Evolutionary conservation across 768 basidiomycete genomes (phyloP), one percentile per base, ranked within the genome.

Genomic region (Zangia roseola): DNA sequence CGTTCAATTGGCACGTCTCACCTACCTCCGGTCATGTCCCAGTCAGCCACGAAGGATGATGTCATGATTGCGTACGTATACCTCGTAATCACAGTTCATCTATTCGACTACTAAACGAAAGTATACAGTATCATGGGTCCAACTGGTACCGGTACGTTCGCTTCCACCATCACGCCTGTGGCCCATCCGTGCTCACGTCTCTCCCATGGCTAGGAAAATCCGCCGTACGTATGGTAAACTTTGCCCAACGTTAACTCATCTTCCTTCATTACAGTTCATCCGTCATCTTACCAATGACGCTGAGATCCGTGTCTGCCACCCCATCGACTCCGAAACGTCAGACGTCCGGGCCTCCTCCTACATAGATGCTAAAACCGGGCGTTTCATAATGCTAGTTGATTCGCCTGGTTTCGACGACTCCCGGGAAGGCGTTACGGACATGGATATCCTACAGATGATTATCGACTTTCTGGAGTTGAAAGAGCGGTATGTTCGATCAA

Each of bases 21-120:
- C n/a, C n/a, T n/a, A n/a, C 31, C 6, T 31, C 31, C 16, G 16
- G 31, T 16, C 31, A 31, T 31, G 31, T 16, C 14, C 6, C 13
- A n/a, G n/a, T n/a, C n/a, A n/a, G n/a, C n/a, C n/a, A n/a, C n/a
- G n/a, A n/a, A 31, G 6, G 31, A 31, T 31, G 6, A 31, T 31
- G 31, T 31, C 14, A 30, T 77, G 74, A 0, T 73, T 70, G 49
- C 75, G 75, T 56, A 76, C 62, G 54, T 76, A 77, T 33, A 78
- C 5, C 14, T 31, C 14, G 14, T 6, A 31, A 16, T 16, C n/a
- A n/a, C n/a, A n/a, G n/a, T n/a, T n/a, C n/a, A 6, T 16, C 31
- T 31, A 6, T 31, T 6, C 3, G 14, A 31, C 31, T 31, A n/a
- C n/a, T n/a, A n/a, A 2, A 31, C 31, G 14, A 31, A 31, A 16